These are phyloP conservation scores for Fusarium circinatum DNA, from an alignment of 2,329 filamentous ascomycete genomes.

Conservation along the genomic window DNA sequence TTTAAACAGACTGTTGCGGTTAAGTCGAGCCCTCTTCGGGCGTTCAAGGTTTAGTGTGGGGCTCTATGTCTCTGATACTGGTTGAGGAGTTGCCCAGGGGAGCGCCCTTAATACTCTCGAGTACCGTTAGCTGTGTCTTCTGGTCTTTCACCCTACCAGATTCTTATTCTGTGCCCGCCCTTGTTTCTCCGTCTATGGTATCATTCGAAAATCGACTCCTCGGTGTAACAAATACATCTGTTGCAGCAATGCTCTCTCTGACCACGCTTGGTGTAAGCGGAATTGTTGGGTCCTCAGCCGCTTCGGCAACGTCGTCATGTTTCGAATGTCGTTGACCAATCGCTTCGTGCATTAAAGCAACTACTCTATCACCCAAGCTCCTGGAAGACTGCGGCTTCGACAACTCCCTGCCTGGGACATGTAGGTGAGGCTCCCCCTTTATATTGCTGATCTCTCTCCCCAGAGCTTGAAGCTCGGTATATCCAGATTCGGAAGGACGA, in stretches of 20 bases:
- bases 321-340: constrained; percentile 9
- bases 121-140: neutral
- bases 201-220: constrained; percentile 30
- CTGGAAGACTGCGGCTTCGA: constrained; percentile 17
- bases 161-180: neutral
- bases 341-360: constrained; percentile 30
- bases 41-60: neutral
- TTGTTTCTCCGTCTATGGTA: neutral
- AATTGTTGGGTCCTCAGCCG: neutral
- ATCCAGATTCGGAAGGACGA: constrained; percentile 35
- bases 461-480: constrained; percentile 34
- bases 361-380: constrained; percentile 35
- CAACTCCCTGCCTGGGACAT: neutral
- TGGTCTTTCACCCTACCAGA: neutral
- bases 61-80: neutral
- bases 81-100: neutral
- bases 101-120: neutral
- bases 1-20: neutral
- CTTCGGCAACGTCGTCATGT: neutral
- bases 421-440: constrained; percentile 7
- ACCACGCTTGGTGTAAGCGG: constrained; percentile 27
- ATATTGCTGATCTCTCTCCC: constrained; percentile 34
- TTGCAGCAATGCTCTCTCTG: constrained; percentile 28
- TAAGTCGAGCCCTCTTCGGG: neutral
- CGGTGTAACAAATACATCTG: constrained; percentile 39